Evolutionary conservation across 192 early-diverging fungal genomes (phyloP).

Genomic region (Pilaira anomala): DNA sequence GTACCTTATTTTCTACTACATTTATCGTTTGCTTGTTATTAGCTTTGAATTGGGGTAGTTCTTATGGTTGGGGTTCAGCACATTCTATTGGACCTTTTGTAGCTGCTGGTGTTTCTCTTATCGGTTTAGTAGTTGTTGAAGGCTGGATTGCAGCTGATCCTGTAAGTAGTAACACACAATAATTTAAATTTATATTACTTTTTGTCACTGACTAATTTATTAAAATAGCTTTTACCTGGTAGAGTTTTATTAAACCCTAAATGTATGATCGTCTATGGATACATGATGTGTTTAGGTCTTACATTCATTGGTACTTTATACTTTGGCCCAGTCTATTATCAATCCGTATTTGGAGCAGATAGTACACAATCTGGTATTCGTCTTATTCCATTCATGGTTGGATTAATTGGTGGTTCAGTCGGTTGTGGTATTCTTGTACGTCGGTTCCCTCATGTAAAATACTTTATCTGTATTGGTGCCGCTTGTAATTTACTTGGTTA

Average conservation of each 20-base stretch:
- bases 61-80: slow-evolving; percentile 55
- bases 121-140: slow-evolving; percentile 48
- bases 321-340: slow-evolving; percentile 65
- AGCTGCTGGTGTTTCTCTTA: slow-evolving; percentile 32
- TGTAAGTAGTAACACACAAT: slow-evolving; percentile 28
- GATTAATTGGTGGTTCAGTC: slow-evolving; percentile 52
- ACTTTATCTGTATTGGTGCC: slow-evolving; percentile 53
- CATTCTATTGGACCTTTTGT: slow-evolving; percentile 55
- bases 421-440: slow-evolving; percentile 51
- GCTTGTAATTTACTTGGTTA: slow-evolving; percentile 48
- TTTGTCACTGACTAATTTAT: no score
- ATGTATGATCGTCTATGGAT: slow-evolving; percentile 48
- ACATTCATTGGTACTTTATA: slow-evolving; percentile 60
- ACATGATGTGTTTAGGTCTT: slow-evolving; percentile 44
- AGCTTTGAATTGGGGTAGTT: slow-evolving; percentile 61
- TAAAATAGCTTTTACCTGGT: slow-evolving; percentile 33
- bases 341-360: slow-evolving; percentile 51
- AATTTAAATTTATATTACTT: not conserved
- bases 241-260: slow-evolving; percentile 37
- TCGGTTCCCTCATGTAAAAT: slow-evolving; percentile 48
- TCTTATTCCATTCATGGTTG: slow-evolving; percentile 57
- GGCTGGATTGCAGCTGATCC: slow-evolving; percentile 56
- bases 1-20: slow-evolving; percentile 49
- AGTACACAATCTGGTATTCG: slow-evolving; percentile 58
- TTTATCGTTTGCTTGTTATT: slow-evolving; percentile 53